Conservation (phyloP, 2,329 filamentous ascomycete species). For the Parastagonospora nodorum region DNA sequence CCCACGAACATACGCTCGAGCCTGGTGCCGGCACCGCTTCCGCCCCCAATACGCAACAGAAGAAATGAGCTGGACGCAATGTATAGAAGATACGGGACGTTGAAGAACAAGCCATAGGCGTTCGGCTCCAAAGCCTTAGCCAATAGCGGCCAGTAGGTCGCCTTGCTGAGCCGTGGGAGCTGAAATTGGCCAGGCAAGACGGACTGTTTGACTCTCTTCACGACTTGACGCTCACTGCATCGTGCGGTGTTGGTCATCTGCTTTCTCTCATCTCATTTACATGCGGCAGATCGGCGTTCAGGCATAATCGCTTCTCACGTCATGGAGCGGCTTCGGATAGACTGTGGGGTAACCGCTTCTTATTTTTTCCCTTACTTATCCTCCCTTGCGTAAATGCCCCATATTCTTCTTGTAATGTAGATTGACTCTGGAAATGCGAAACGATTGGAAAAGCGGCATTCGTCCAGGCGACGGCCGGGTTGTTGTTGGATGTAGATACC, state of each 20-base stretch:
- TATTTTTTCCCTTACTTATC: not conserved
- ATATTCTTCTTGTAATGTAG: slow-evolving; percentile 1
- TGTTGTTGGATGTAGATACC: not conserved
- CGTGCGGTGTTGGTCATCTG: not conserved
- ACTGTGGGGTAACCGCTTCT: not conserved
- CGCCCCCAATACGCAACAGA: slow-evolving; percentile 38
- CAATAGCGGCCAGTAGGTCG: not conserved
- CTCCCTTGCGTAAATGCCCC: not conserved
- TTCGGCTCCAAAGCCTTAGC: not conserved
- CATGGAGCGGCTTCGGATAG: not conserved
- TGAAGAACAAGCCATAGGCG: not conserved
- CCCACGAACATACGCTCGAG: slow-evolving; percentile 85
- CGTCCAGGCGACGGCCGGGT: too few species aligned
- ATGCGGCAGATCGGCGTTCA: not conserved
- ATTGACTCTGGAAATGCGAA: not conserved
- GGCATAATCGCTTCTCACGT: not conserved
- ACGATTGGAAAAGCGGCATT: too few species aligned
- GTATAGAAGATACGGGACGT: not conserved
- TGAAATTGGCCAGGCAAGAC: too few species aligned
- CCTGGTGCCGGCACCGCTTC: slow-evolving; percentile 54
- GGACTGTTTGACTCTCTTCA: too few species aligned
- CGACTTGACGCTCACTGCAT: not conserved
- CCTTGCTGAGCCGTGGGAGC: not conserved
- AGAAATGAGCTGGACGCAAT: slow-evolving; percentile 33
- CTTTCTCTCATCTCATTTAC: not conserved